A percentile compares a stretch with the other conserved stretches of the same genome.
phyloP scores from a whole-genome alignment of 2,329 filamentous ascomycete genomes.

The Colletotrichum sp. region DNA sequence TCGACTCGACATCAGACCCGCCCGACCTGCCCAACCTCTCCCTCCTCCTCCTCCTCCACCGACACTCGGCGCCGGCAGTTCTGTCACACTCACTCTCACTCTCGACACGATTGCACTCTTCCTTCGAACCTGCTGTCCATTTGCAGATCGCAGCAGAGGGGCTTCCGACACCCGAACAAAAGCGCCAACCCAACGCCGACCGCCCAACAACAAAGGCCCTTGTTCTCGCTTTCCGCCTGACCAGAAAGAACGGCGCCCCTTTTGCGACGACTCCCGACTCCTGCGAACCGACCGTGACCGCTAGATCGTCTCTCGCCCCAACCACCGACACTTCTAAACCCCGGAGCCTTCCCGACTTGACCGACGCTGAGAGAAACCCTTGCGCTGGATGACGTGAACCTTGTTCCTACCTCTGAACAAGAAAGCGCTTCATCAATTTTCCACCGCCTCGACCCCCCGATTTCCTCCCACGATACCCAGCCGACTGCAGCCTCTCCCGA shows the following conservation, averaged over 20 bases:
- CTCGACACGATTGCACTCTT: not conserved
- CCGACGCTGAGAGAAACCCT: conserved; percentile 1
- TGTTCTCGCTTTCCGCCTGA: not conserved
- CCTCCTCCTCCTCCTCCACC: conserved; percentile 12
- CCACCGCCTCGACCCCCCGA: not conserved
- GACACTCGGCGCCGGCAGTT: conserved; percentile 20
- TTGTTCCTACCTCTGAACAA: not conserved
- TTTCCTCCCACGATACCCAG: conserved; percentile 1
- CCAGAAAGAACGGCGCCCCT: not conserved
- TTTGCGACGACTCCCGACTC: conserved; percentile 9
- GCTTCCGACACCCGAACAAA: not conserved
- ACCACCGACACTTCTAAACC: not conserved
- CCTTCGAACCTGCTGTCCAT: not conserved
- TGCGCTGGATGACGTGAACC: conserved; percentile 17
- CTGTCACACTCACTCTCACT: conserved; percentile 2
- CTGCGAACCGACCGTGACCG: conserved; percentile 15
- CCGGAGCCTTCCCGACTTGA: not conserved
- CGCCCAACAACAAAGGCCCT: not conserved
- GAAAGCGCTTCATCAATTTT: conserved; percentile 6
- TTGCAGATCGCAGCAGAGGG: not conserved
- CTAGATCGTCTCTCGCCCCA: not conserved
- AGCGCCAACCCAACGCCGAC: not conserved
- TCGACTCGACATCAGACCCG: conserved; percentile 17
- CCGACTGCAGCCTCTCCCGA: not conserved
- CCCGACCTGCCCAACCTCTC: conserved; percentile 17